These are phyloP conservation scores for Bombardia bombarda DNA, from an alignment of 495 filamentous ascomycete genomes.

Conservation along the genomic window DNA sequence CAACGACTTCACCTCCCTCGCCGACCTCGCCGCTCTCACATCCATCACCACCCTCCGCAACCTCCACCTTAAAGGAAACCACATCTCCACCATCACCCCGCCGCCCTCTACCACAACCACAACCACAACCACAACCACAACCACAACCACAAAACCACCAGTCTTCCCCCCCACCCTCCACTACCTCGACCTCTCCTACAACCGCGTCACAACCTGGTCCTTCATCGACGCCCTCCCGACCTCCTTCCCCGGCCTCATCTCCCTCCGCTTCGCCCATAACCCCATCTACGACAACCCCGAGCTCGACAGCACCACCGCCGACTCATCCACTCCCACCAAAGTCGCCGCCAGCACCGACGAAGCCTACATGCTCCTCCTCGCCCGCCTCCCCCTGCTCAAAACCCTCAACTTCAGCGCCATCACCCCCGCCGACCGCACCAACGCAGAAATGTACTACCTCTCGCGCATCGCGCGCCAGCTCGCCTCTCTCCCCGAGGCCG, in stretches of 20 bases:
- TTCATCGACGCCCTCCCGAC: slow-evolving; percentile 58
- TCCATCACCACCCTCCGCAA: slow-evolving; percentile 51
- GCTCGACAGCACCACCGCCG: slow-evolving; percentile 20
- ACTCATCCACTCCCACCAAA: slow-evolving; percentile 10
- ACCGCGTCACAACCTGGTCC: slow-evolving; percentile 59
- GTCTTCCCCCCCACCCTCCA: slow-evolving; percentile 34
- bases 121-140: slow-evolving; percentile 15
- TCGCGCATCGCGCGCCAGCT: slow-evolving; percentile 69
- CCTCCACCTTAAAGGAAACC: slow-evolving; percentile 53
- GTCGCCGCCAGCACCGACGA: slow-evolving; percentile 35
- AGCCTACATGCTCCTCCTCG: slow-evolving; percentile 79
- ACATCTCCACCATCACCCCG: slow-evolving; percentile 28
- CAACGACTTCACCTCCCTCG: slow-evolving; percentile 60
- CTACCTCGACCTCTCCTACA: slow-evolving; percentile 76
- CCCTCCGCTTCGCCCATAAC: slow-evolving; percentile 74
- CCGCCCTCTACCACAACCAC: slow-evolving; percentile 12
- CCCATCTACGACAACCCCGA: slow-evolving; percentile 62
- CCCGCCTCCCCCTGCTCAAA: slow-evolving; percentile 60
- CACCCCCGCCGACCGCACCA: slow-evolving; percentile 60
- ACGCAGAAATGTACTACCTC: slow-evolving; percentile 91
- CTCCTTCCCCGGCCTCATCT: slow-evolving; percentile 61
- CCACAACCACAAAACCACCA: slow-evolving; percentile 9
- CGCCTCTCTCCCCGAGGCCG: slow-evolving; percentile 46
- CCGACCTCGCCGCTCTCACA: slow-evolving; percentile 49
- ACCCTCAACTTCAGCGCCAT: slow-evolving; percentile 75